Percentiles rank a stretch among this genome's conserved stretches.
These are phyloP conservation scores for Geotrichum histeridarum DNA, from an alignment of 1,139 yeast species.

Conservation along the genomic window DNA sequence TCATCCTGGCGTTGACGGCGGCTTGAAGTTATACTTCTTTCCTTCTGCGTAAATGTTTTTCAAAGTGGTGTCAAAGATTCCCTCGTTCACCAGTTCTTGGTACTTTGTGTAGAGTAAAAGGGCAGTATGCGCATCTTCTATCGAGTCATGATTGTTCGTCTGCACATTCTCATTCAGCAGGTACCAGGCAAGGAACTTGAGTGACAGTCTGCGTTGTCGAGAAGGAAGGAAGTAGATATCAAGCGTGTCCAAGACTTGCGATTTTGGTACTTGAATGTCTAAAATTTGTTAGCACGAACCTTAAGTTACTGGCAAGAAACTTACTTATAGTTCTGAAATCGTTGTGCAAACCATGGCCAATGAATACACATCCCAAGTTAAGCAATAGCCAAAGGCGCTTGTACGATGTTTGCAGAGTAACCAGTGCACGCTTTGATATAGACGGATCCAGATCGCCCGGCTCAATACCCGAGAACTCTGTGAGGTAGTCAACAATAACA, in stretches of 20 bases:
- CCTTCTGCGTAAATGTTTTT: constrained; percentile 76
- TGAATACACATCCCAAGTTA: constrained; percentile 84
- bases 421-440: constrained; percentile 63
- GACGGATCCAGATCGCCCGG: constrained; percentile 81
- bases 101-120: constrained; percentile 70
- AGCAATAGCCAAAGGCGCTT: constrained; percentile 82
- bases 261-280: constrained; percentile 72
- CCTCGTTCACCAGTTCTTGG: constrained; percentile 52
- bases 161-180: constrained; percentile 74
- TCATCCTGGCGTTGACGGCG: constrained; percentile 41
- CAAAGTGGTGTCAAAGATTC: constrained; percentile 57
- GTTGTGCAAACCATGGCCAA: constrained; percentile 88
- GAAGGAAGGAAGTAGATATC: constrained; percentile 68
- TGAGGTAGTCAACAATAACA: constrained; percentile 71
- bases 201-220: constrained; percentile 71
- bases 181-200: constrained; percentile 81
- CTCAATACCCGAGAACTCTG: constrained; percentile 88
- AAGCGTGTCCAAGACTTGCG: constrained; percentile 86
- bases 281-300: background rate
- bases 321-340: constrained; percentile 81
- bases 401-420: constrained; percentile 77
- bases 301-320: background rate
- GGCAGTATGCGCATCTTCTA: constrained; percentile 92
- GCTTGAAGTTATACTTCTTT: constrained; percentile 51
- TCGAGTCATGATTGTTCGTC: constrained; percentile 91